Base-by-base conservation (phyloP, 1,284 basidiomycete genomes). In the Pholiota adiposa region DNA sequence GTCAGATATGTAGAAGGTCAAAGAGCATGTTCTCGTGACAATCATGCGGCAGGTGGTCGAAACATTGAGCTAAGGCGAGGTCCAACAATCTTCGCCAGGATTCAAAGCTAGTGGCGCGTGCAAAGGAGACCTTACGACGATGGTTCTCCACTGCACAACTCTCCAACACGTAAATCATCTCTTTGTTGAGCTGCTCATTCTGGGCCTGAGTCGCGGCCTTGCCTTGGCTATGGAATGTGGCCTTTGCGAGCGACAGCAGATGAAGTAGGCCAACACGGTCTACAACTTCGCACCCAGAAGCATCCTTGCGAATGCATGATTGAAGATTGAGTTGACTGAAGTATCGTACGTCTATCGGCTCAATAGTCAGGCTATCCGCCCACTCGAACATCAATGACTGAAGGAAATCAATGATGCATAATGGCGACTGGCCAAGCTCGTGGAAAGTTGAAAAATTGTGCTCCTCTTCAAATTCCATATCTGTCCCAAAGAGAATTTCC, bases 81-180 rank as follows among this genome's bases (percentile, higher is more conserved):
- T 96, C 92, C 58, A 97, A 79, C 21, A 95, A 71, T 55, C 89
- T 82, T 60, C 89, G 85, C 95, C 95, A 97, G 0, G 94, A 83
- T 60, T 90, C 87, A 69, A 93, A 90, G 40, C 89, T 88, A 21
- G 79, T 79, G 3, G 84, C 84, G 40, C 89, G 81, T 8, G 93
- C 90, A 70, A 89, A 83, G 9, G 83, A 79, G 7, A 97, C 85
- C 69, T 93, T 87, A 11, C 94, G 85, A 29, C 92, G 85, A 72
- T 94, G 90, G 67, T 97, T 98, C 73, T 95, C 94, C 55, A 91
- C 82, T 0, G 88, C 89, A 62, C 94, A 92, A 57, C 91, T 92
- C 68, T 91, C 85, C 62, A 97, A 68, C 48, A 97, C 83, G 65
- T 94, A 95, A 0, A 75, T 77, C 2, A 83, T 87, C 74, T 97